Base-by-base conservation (phyloP, 2,329 filamentous ascomycete genomes). In the Chaetomiaceae sp. region DNA sequence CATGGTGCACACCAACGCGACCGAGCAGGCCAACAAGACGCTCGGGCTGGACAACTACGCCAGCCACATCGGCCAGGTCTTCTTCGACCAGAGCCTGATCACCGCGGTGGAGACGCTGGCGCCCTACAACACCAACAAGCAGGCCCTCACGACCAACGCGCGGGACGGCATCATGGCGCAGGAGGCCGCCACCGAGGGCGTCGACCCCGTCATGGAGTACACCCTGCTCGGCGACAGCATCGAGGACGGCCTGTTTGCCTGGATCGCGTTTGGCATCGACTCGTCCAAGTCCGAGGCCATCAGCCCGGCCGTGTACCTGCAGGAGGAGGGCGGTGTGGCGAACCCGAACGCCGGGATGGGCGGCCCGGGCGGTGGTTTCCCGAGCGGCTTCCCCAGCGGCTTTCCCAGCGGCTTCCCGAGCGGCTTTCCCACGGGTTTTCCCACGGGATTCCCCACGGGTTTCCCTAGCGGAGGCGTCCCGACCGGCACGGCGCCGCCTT, bases 41-140 rank as follows among this genome's bases (percentile, higher is more conserved):
- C 56, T 66, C 68, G 36, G 77, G 73, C 55, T 71, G 73, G 14
- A 72, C 68, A 46, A 47, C 32, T 54, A 54, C 36, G 74, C 79
- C 53, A 75, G 77, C 7, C 82, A 86, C 67, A 74, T 85, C 34
- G 82, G 83, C 16, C 83, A 87, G 65, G 63, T 83, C 46, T 86
- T 82, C 73, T 82, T 84, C 64, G 81, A 85, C 65, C 77, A 85
- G 64, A 71, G 73, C 57, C 75, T 86, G 9, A 75, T 81, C 58
- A 61, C 61, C 23, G 57, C 70, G 34, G 79, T 85, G 50, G 76
- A 82, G 56, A 65, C 65, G 9, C 70, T 67, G 1, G 54, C 63
- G 0, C 76, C 78, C 0, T 81, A 81, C 66, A 65, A 55, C 5
- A 64, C 65, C 51, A 80, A 81, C 66, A 72, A 67, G 0, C 71